phyloP scores from a whole-genome alignment of 2,329 filamentous ascomycete genomes.

The Blastomyces gilchristii region DNA sequence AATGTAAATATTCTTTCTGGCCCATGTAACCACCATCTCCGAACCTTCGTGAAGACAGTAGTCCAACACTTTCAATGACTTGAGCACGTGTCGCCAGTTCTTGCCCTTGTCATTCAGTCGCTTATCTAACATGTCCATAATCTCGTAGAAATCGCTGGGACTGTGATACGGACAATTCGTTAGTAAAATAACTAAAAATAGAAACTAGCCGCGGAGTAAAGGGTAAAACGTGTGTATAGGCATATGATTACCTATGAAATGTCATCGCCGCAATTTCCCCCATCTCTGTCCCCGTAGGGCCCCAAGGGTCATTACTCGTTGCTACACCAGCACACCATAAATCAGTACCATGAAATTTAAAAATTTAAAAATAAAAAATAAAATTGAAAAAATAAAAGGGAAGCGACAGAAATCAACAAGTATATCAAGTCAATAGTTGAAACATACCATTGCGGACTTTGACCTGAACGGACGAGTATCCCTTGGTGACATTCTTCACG shows the following conservation, averaged over 20 bases:
- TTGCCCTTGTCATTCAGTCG: conserved; percentile 98
- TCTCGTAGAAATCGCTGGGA: conserved; percentile 95
- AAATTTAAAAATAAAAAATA: too few relatives aligned
- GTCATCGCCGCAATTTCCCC: conserved; percentile 96
- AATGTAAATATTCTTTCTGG: conserved; percentile 94
- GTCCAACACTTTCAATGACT: conserved; percentile 93
- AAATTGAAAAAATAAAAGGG: not conserved
- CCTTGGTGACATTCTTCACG: conserved; percentile 99
- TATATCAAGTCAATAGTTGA: not conserved
- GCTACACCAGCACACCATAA: conserved; percentile 45
- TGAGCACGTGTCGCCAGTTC: conserved; percentile 97
- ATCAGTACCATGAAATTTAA: not conserved
- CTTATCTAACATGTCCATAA: conserved; percentile 99
- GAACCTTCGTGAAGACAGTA: conserved; percentile 97
- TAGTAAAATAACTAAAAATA: not conserved
- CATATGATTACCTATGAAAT: conserved; percentile 72
- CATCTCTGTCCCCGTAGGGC: conserved; percentile 95
- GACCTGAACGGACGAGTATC: conserved; percentile 90
- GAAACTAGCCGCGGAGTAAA: not conserved
- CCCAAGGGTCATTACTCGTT: conserved; percentile 98
- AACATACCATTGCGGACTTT: conserved; percentile 91
- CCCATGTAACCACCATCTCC: conserved; percentile 94
- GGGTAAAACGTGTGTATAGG: not conserved
- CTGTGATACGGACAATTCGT: conserved; percentile 36
- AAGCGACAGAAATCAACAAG: not conserved